phyloP scores from a whole-genome alignment of 306 rosid species.

The Prunus dulcis region DNA sequence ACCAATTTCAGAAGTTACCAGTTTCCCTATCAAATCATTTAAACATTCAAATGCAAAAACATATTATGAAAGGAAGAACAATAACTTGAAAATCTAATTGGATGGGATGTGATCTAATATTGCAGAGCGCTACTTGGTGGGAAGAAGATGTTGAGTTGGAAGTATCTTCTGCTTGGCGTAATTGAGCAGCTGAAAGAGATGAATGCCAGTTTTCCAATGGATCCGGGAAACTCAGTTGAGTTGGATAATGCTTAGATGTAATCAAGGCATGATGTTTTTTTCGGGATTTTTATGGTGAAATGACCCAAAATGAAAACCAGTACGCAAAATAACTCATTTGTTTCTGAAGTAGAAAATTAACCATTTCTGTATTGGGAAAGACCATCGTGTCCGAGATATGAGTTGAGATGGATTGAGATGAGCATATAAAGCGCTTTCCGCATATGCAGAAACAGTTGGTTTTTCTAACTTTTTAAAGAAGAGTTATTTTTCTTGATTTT shows the following conservation, averaged over 20 bases:
- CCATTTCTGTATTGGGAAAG: too few species aligned
- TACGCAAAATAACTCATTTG: too few species aligned
- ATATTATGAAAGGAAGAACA: neutral
- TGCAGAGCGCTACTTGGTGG: conserved; percentile 92
- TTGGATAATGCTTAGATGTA: neutral
- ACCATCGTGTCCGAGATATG: too few species aligned
- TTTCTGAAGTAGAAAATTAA: too few species aligned
- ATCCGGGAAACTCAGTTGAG: neutral
- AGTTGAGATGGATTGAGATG: too few species aligned
- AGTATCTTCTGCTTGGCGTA: conserved; percentile 86
- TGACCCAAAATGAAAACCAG: too few species aligned
- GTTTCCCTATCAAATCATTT: neutral
- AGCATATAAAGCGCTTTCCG: too few species aligned
- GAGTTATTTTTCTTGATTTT: too few species aligned
- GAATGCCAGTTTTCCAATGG: neutral
- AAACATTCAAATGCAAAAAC: neutral
- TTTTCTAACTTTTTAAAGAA: too few species aligned
- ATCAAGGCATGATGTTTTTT: neutral
- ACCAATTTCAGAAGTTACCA: neutral
- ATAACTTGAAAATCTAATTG: conserved; percentile 15
- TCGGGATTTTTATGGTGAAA: neutral
- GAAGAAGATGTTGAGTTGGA: conserved; percentile 83
- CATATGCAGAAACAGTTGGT: too few species aligned
- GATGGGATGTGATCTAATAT: conserved; percentile 19
- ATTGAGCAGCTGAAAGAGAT: conserved; percentile 33